phyloP scores from a whole-genome alignment of 345 rosid genomes.

The Camelina neglecta region DNA sequence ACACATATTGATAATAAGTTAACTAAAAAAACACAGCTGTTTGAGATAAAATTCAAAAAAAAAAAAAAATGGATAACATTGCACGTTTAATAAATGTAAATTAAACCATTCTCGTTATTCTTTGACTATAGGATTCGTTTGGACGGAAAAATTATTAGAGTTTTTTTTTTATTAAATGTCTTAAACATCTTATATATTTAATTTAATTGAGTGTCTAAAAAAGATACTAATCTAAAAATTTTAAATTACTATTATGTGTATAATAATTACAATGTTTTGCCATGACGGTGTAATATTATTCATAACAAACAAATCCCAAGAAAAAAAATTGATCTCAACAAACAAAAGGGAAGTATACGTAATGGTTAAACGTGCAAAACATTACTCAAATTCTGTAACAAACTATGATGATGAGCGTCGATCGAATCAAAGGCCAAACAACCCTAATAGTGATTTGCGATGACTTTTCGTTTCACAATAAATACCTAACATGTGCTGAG shows the following conservation, averaged over 20 bases:
- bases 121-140: constrained; percentile 15
- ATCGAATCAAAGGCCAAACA: constrained; percentile 23
- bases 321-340: not conserved
- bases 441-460: constrained; percentile 31
- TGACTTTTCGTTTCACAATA: constrained; percentile 37
- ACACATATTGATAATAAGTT: not conserved
- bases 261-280: not conserved
- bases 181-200: too few species aligned
- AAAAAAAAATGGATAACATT: not conserved
- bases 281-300: constrained; percentile 5
- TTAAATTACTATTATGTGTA: not conserved
- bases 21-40: not conserved
- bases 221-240: not conserved
- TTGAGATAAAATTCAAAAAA: not conserved
- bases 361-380: constrained; percentile 30
- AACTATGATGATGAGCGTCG: constrained; percentile 6
- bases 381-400: too few species aligned
- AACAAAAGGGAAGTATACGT: not conserved
- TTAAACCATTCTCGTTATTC: constrained; percentile 9
- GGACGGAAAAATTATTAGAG: not conserved
- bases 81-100: constrained; percentile 23
- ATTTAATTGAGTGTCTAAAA: not conserved
- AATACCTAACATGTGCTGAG: constrained; percentile 37
- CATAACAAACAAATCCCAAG: not conserved
- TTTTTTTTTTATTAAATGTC: too few species aligned